Percentiles rank a stretch among this genome's conserved stretches.
Evolutionary conservation across 805 yeast genomes (phyloP).

Genomic region (Candida nemodendra): DNA sequence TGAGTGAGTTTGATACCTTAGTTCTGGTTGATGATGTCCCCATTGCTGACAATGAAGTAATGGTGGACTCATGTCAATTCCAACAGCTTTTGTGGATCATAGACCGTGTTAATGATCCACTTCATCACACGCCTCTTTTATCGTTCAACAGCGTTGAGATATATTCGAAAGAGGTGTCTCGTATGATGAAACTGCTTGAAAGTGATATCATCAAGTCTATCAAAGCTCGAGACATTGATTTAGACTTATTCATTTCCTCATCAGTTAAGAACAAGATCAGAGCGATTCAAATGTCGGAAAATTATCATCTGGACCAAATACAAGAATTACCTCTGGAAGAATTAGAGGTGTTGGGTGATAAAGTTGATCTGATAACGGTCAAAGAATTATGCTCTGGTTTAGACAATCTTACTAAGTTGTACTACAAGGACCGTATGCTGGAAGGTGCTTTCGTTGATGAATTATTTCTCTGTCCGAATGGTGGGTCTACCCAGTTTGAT

Average conservation of each 20-base stretch:
- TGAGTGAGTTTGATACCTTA: constrained; percentile 1
- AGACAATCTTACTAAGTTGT: constrained; percentile 4
- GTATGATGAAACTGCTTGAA: neutral
- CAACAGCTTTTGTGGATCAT: neutral
- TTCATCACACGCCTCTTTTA: neutral
- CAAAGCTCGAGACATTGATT: neutral
- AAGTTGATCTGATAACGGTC: neutral
- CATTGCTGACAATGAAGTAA: neutral
- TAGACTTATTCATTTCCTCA: neutral
- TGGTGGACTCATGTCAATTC: constrained; percentile 3
- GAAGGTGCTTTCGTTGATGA: neutral
- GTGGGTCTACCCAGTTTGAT: constrained; percentile 4
- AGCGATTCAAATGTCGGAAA: neutral
- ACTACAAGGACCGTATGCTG: constrained; percentile 7
- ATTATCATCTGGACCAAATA: neutral
- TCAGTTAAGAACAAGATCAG: neutral
- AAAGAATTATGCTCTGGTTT: neutral
- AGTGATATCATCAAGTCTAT: neutral
- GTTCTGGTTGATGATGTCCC: constrained; percentile 5
- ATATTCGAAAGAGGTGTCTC: neutral
- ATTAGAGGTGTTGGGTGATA: constrained; percentile 8
- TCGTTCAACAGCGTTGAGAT: neutral
- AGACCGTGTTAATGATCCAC: neutral
- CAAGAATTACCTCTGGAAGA: neutral
- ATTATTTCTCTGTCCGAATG: constrained; percentile 4